These are phyloP conservation scores for Trichophyton simii DNA, from an alignment of 2,329 filamentous ascomycete species.

Conservation along the genomic window DNA sequence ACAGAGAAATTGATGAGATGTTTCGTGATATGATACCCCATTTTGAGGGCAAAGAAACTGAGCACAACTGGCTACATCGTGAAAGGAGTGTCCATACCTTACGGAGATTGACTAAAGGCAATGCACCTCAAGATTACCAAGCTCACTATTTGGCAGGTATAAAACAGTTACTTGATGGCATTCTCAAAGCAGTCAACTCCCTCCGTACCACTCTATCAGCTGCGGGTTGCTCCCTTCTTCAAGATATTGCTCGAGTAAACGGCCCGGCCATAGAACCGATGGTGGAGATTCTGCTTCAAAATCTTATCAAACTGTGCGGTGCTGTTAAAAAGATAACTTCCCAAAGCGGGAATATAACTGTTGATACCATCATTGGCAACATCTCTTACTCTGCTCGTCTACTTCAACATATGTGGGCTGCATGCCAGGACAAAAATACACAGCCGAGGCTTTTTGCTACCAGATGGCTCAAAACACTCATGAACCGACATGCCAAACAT, in stretches of 20 bases:
- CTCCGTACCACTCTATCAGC: conserved; percentile 82
- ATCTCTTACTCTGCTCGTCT: conserved; percentile 69
- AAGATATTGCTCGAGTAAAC: conserved; percentile 66
- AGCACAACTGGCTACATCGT: conserved; percentile 80
- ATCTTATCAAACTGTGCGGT: conserved; percentile 76
- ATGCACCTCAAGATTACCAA: conserved; percentile 64
- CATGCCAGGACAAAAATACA: conserved; percentile 86
- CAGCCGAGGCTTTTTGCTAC: conserved; percentile 68
- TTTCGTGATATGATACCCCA: conserved; percentile 66
- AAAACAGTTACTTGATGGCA: conserved; percentile 68
- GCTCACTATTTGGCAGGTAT: conserved; percentile 58
- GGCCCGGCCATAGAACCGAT: conserved; percentile 73
- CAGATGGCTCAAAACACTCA: conserved; percentile 70
- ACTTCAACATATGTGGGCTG: conserved; percentile 71
- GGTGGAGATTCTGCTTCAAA: conserved; percentile 81
- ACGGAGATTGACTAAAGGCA: conserved; percentile 68
- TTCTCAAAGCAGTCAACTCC: conserved; percentile 72
- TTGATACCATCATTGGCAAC: conserved; percentile 68
- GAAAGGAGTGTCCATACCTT: conserved; percentile 70
- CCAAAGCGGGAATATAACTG: conserved; percentile 65
- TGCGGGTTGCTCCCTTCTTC: conserved; percentile 69
- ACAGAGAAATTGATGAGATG: conserved; percentile 76
- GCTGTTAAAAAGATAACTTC: conserved; percentile 88
- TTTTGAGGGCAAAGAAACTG: conserved; percentile 81
- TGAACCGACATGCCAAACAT: conserved; percentile 63